Percentiles rank a stretch among this genome's conserved stretches.
Conservation (phyloP, 108 stramenopile species). For the Stephanodiscus triporus region DNA sequence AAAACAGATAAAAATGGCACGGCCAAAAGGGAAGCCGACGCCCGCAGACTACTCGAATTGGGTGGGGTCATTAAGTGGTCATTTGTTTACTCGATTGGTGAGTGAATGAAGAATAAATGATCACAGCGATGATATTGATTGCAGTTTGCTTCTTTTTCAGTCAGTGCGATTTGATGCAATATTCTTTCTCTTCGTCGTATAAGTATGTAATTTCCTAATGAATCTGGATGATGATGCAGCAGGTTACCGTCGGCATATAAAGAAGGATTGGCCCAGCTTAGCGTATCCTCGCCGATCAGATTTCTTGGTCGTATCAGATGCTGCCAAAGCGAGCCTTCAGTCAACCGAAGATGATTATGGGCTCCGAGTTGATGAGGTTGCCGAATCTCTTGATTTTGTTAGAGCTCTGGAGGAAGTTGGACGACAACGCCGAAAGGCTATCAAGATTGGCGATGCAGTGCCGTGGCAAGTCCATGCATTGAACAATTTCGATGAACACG, state of each 20-base stretch:
- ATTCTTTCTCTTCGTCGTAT: background rate
- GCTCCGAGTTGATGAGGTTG: constrained; percentile 27
- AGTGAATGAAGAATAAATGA: background rate
- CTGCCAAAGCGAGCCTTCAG: constrained; percentile 11
- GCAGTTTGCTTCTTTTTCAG: background rate
- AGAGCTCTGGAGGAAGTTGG: constrained; percentile 53
- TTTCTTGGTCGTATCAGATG: constrained; percentile 55
- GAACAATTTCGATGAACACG: constrained; percentile 20
- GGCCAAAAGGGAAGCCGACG: constrained; percentile 20
- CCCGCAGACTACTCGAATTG: constrained; percentile 26
- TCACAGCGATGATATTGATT: background rate
- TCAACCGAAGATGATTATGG: constrained; percentile 61
- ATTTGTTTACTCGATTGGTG: constrained; percentile 60
- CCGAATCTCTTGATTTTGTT: constrained; percentile 48
- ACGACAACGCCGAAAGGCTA: constrained; percentile 11
- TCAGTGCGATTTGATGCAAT: no score
- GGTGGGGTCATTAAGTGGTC: constrained; percentile 78
- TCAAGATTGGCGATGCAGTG: background rate
- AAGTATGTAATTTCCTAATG: constrained; percentile 31
- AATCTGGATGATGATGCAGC: constrained; percentile 17
- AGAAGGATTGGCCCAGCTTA: constrained; percentile 25
- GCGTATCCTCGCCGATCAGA: constrained; percentile 58
- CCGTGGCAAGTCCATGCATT: constrained; percentile 51
- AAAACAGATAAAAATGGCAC: constrained; percentile 11
- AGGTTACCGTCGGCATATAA: constrained; percentile 22